Conservation (phyloP, 176 grass and related monocot genomes). For the Canna indica region DNA sequence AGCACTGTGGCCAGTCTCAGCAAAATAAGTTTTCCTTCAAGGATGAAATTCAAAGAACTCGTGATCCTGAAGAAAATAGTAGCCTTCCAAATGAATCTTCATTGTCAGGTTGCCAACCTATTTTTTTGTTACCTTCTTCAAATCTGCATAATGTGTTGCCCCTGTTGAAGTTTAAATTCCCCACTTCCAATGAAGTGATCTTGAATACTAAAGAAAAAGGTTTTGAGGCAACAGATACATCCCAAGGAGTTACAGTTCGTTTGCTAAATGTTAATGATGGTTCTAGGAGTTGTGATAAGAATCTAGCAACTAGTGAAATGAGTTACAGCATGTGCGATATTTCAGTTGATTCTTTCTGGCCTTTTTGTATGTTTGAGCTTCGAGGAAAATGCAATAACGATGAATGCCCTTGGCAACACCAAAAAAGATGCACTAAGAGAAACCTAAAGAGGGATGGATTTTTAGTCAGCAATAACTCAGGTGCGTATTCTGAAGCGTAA, state of each 20-base stretch:
- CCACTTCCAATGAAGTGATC: conserved; percentile 22
- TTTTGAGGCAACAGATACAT: conserved; percentile 16
- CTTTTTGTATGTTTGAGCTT: conserved; percentile 95
- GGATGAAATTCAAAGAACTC: conserved; percentile 13
- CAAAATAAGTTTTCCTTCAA: conserved; percentile 33
- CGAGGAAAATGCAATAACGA: conserved; percentile 97
- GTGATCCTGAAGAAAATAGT: conserved; percentile 33
- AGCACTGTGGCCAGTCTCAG: conserved; percentile 33
- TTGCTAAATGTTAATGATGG: conserved; percentile 29
- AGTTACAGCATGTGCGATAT: conserved; percentile 17
- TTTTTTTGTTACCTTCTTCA: conserved; percentile 34
- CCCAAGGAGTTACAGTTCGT: conserved; percentile 22
- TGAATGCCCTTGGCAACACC: conserved; percentile 88
- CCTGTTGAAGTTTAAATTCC: conserved; percentile 38
- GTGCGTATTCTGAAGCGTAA: conserved; percentile 30
- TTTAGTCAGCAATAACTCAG: conserved; percentile 31
- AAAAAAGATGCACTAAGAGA: conserved; percentile 48
- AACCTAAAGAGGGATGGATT: conserved; percentile 33
- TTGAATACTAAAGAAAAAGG: conserved; percentile 28
- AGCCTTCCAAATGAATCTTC: conserved; percentile 30
- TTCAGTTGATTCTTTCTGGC: conserved; percentile 82
- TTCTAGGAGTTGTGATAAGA: conserved; percentile 15
- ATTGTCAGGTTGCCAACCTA: conserved; percentile 3
- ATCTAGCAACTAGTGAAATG: conserved; percentile 18
- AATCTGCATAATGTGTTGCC: conserved; percentile 43